phyloP scores from a whole-genome alignment of 345 rosid species.

The Microthlaspi erraticum region DNA sequence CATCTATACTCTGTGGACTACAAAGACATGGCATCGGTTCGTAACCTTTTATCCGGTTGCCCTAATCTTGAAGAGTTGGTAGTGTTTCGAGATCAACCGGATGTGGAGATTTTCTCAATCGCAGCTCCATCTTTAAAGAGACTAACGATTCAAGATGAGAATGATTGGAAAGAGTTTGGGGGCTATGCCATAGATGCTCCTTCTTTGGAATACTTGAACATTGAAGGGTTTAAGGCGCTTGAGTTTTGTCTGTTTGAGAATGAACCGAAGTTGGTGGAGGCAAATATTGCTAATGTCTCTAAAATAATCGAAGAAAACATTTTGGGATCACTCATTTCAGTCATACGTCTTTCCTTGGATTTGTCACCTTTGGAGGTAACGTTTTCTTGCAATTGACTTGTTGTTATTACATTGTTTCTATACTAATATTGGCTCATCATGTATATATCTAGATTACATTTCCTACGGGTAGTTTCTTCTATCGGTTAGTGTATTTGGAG shows the following conservation, averaged over 20 bases:
- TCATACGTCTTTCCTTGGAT: not conserved
- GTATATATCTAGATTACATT: not conserved
- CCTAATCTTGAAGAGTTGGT: constrained; percentile 19
- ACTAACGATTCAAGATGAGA: not conserved
- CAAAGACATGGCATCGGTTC: too few species aligned
- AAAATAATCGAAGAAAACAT: not conserved
- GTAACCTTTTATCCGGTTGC: constrained; percentile 17
- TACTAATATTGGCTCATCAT: not conserved
- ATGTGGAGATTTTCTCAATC: not conserved
- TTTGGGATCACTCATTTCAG: not conserved
- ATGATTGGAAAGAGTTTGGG: not conserved
- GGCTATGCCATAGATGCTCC: constrained; percentile 18
- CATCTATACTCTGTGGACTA: not conserved
- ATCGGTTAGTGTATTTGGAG: not conserved
- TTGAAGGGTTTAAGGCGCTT: not conserved
- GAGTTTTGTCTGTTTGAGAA: constrained; percentile 5
- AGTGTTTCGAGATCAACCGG: not conserved
- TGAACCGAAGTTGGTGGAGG: not conserved
- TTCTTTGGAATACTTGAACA: constrained; percentile 1
- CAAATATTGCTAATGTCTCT: not conserved
- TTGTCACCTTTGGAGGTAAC: not conserved
- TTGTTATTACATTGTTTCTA: not conserved
- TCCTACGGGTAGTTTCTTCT: not conserved
- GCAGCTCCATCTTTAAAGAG: constrained; percentile 14
- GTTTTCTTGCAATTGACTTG: constrained; percentile 10